Evolutionary conservation across 257 asterid genomes (phyloP).

Genomic region (Cynanchum wilfordii): DNA sequence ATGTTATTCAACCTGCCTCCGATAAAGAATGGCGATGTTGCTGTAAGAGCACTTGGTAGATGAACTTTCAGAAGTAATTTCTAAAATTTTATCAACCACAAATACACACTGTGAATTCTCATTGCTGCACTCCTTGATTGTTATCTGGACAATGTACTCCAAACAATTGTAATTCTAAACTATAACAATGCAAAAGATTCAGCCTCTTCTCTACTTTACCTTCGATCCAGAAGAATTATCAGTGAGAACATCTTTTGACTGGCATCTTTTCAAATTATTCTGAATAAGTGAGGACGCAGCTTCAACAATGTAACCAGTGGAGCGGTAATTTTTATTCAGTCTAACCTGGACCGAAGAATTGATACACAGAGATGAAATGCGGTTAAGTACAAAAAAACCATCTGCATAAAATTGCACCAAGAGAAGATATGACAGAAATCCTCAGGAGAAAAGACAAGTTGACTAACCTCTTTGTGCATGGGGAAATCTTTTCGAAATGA

Average conservation of each 20-base stretch:
- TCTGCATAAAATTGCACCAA: slow-evolving; percentile 11
- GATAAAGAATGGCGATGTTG: slow-evolving; percentile 71
- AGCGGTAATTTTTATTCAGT: slow-evolving; percentile 78
- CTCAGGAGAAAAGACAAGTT: slow-evolving; percentile 4
- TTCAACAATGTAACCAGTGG: slow-evolving; percentile 89
- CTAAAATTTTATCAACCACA: slow-evolving; percentile 89
- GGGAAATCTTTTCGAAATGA: slow-evolving; percentile 89
- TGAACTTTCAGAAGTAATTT: slow-evolving; percentile 62
- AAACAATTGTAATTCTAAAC: slow-evolving; percentile 11
- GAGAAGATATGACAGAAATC: slow-evolving; percentile 5
- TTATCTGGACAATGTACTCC: slow-evolving; percentile 47
- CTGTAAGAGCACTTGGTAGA: slow-evolving; percentile 59
- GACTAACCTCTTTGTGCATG: slow-evolving; percentile 78
- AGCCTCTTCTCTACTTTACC: slow-evolving; percentile 35
- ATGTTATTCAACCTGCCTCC: slow-evolving; percentile 83
- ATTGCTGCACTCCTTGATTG: slow-evolving; percentile 78
- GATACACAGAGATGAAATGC: slow-evolving; percentile 15
- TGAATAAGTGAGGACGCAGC: slow-evolving; percentile 83
- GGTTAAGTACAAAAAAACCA: slow-evolving; percentile 13
- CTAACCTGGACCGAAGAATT: slow-evolving; percentile 53
- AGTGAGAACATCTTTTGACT: slow-evolving; percentile 60
- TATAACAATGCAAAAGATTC: neutral
- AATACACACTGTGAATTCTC: slow-evolving; percentile 90
- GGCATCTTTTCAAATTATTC: slow-evolving; percentile 67
- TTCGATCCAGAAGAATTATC: slow-evolving; percentile 82